Evolutionary conservation across 2,329 filamentous ascomycete species (phyloP).

Genomic region (Drechslerella coelobrocha): DNA sequence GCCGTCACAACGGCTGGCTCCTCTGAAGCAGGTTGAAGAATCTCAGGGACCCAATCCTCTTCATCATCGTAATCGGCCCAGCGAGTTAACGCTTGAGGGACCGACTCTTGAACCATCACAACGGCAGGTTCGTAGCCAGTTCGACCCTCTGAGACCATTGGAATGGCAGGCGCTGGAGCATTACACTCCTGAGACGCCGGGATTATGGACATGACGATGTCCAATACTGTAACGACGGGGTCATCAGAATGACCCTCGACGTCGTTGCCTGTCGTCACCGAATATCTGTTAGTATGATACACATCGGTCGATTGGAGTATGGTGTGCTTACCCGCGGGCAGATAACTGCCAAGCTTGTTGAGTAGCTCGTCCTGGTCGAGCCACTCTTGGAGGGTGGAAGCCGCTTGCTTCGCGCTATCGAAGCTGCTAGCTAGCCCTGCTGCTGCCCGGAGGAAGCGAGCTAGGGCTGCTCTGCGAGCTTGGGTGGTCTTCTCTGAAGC

Average conservation of each 20-base stretch:
- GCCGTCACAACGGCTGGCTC: conserved; percentile 4
- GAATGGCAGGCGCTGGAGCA: not conserved
- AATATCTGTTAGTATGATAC: not conserved
- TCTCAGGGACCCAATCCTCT: not conserved
- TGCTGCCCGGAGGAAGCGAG: conserved; percentile 7
- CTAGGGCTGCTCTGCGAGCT: conserved; percentile 6
- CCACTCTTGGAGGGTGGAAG: not conserved
- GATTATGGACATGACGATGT: conserved; percentile 14
- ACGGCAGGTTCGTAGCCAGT: conserved; percentile 11
- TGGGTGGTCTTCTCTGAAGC: not conserved
- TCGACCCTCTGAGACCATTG: not conserved
- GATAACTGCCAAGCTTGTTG: conserved; percentile 1
- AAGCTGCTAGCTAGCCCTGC: conserved; percentile 7
- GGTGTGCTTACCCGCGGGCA: conserved; percentile 6
- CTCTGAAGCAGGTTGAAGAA: not conserved
- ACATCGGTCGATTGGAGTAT: not conserved
- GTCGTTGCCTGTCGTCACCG: not conserved
- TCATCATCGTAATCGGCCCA: conserved; percentile 3
- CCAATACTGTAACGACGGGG: conserved; percentile 13
- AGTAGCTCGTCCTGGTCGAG: conserved; percentile 4
- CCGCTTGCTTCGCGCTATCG: not conserved
- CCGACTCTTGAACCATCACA: conserved; percentile 5
- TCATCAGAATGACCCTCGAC: conserved; percentile 7
- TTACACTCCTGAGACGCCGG: not conserved
- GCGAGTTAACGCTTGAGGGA: conserved; percentile 3